Conservation (phyloP, 768 basidiomycete genomes). For the Amylocystis lapponica region DNA sequence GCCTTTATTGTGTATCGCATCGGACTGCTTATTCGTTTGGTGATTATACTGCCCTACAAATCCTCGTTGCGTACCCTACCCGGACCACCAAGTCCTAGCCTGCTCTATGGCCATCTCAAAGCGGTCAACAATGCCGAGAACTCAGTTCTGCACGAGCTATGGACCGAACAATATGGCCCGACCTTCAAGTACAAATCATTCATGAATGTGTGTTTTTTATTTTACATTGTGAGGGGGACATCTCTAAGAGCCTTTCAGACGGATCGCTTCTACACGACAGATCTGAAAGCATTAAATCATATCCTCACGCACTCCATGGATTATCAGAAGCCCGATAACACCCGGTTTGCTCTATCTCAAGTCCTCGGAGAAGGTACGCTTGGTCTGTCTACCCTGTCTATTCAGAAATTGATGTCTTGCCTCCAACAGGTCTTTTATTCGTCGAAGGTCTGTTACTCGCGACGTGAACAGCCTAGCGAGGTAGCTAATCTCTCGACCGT, state of each 20-base stretch:
- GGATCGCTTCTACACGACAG: constrained; percentile 25
- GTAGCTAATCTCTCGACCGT: neutral
- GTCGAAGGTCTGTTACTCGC: constrained; percentile 28
- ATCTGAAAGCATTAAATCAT: constrained; percentile 58
- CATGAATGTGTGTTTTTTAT: too few relatives aligned
- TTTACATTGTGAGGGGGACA: too few relatives aligned
- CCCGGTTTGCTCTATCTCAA: constrained; percentile 30
- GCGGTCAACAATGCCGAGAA: constrained; percentile 41
- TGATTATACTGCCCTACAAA: neutral
- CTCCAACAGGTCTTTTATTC: constrained; percentile 41
- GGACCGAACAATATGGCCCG: constrained; percentile 8
- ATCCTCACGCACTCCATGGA: constrained; percentile 50
- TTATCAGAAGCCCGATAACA: constrained; percentile 50
- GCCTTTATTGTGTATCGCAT: too few relatives aligned
- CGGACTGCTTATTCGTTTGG: too few relatives aligned
- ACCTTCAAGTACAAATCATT: constrained; percentile 10
- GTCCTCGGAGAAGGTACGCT: constrained; percentile 36
- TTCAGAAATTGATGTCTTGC: neutral
- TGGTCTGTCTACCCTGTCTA: neutral
- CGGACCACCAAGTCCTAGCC: constrained; percentile 41
- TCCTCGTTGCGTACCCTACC: constrained; percentile 43
- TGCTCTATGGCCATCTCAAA: constrained; percentile 44
- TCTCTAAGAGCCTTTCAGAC: too few relatives aligned
- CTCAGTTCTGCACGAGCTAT: constrained; percentile 11
- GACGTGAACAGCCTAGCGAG: neutral